phyloP scores from a whole-genome alignment of 805 yeast species.

The Saturnispora silvae region DNA sequence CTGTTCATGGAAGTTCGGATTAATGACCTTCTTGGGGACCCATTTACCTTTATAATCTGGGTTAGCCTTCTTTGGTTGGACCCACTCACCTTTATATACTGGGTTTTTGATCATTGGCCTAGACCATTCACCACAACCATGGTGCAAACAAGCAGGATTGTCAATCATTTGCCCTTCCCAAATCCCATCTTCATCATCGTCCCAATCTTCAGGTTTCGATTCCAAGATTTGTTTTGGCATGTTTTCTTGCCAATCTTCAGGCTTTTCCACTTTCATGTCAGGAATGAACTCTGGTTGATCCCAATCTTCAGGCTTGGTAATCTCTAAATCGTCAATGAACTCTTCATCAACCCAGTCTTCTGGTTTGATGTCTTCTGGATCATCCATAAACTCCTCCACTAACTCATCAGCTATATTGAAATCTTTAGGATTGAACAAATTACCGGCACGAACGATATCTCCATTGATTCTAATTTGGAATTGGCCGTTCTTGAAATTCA shows the following conservation, averaged over 20 bases:
- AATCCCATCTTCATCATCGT: slow-evolving; percentile 81
- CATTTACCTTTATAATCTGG: slow-evolving; percentile 76
- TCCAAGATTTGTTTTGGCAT: slow-evolving; percentile 42
- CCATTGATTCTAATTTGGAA: slow-evolving; percentile 83
- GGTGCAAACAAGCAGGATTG: slow-evolving; percentile 62
- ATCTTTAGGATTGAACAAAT: slow-evolving; percentile 41
- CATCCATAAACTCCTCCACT: slow-evolving; percentile 35
- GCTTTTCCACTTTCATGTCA: slow-evolving; percentile 59
- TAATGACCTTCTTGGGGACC: slow-evolving; percentile 54
- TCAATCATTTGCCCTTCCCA: slow-evolving; percentile 64
- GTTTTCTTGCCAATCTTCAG: slow-evolving; percentile 72
- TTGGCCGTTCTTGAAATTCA: slow-evolving; percentile 52
- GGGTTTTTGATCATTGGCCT: slow-evolving; percentile 61
- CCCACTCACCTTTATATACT: slow-evolving; percentile 70
- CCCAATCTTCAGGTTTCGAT: slow-evolving; percentile 71
- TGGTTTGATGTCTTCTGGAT: slow-evolving; percentile 53
- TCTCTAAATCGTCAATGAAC: slow-evolving; percentile 57
- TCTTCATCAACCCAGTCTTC: slow-evolving; percentile 71
- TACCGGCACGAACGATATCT: slow-evolving; percentile 58
- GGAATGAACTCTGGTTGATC: slow-evolving; percentile 59
- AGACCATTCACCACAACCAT: slow-evolving; percentile 78
- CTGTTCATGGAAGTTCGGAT: slow-evolving; percentile 47
- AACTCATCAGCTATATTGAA: slow-evolving; percentile 46
- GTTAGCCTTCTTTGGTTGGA: slow-evolving; percentile 53
- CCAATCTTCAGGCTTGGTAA: slow-evolving; percentile 74